phyloP scores from a whole-genome alignment of 2,329 filamentous ascomycete species.

The Hymenoscyphus linearis region DNA sequence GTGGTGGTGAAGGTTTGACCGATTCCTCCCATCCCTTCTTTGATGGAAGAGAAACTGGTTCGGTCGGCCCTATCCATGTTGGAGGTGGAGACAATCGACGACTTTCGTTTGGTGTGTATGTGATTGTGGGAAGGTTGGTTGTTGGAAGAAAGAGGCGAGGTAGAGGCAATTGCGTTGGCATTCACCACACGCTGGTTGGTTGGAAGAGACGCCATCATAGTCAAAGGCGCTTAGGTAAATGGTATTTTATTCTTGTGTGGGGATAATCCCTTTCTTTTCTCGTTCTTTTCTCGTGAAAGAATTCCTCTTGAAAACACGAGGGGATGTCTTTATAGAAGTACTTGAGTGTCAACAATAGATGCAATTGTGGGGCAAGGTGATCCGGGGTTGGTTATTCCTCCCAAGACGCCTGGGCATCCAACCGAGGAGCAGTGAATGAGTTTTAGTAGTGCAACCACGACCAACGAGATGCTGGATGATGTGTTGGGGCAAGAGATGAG shows the following conservation, averaged over 20 bases:
- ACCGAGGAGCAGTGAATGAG: background rate
- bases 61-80: constrained; percentile 27
- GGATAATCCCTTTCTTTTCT: background rate
- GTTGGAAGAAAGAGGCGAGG: background rate
- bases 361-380: background rate
- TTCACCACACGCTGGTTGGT: constrained; percentile 1
- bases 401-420: background rate
- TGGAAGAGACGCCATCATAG: constrained; percentile 3
- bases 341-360: background rate
- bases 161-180: background rate
- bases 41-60: constrained; percentile 30
- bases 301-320: background rate
- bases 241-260: background rate
- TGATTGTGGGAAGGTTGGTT: constrained; percentile 4
- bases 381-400: background rate
- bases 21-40: constrained; percentile 33
- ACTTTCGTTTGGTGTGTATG: constrained; percentile 3
- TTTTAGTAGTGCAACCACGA: background rate
- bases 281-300: background rate
- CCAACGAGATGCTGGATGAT: background rate
- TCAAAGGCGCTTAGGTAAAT: background rate
- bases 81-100: constrained; percentile 7
- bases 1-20: constrained; percentile 59
- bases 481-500: background rate
- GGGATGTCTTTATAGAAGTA: background rate